These are phyloP conservation scores for Balansia obtecta DNA, from an alignment of 2,329 filamentous ascomycete genomes.

Conservation along the genomic window DNA sequence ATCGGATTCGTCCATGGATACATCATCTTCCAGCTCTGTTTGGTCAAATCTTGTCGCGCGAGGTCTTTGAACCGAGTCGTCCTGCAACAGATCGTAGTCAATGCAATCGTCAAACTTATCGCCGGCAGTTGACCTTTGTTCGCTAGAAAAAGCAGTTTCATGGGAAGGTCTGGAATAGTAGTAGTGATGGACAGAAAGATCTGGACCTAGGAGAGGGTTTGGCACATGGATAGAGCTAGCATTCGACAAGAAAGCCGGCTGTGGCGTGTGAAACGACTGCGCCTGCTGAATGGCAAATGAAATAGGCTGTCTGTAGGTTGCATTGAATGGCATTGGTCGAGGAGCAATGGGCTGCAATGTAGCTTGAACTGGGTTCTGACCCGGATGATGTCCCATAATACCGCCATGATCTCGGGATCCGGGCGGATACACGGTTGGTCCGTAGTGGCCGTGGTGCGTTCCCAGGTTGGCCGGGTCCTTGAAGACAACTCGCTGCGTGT, in stretches of 20 bases:
- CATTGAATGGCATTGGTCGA: slow-evolving; percentile 29
- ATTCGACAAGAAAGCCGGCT: slow-evolving; percentile 2
- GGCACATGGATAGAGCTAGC: slow-evolving; percentile 8
- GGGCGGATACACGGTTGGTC: slow-evolving; percentile 27
- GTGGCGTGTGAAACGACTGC: neutral
- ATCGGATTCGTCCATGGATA: slow-evolving; percentile 39
- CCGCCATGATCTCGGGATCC: slow-evolving; percentile 21
- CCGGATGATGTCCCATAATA: slow-evolving; percentile 10
- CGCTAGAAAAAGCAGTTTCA: neutral
- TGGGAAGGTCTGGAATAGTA: neutral
- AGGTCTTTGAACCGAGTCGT: neutral
- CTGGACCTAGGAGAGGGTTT: slow-evolving; percentile 11
- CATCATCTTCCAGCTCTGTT: slow-evolving; percentile 2
- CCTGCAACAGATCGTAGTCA: neutral
- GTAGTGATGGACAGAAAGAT: slow-evolving; percentile 2
- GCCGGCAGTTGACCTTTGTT: slow-evolving; percentile 7
- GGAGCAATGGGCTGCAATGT: slow-evolving; percentile 36
- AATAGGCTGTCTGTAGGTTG: slow-evolving; percentile 6
- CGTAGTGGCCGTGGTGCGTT: slow-evolving; percentile 31
- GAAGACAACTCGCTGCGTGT: slow-evolving; percentile 70
- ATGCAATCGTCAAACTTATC: slow-evolving; percentile 4
- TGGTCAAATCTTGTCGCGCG: neutral
- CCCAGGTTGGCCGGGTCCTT: slow-evolving; percentile 43
- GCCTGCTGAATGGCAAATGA: slow-evolving; percentile 4
- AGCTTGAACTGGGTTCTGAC: slow-evolving; percentile 26